These are phyloP conservation scores for Polytrichum formosum DNA, from an alignment of 225 moss, liverwort and hornwort species.

Conservation along the genomic window DNA sequence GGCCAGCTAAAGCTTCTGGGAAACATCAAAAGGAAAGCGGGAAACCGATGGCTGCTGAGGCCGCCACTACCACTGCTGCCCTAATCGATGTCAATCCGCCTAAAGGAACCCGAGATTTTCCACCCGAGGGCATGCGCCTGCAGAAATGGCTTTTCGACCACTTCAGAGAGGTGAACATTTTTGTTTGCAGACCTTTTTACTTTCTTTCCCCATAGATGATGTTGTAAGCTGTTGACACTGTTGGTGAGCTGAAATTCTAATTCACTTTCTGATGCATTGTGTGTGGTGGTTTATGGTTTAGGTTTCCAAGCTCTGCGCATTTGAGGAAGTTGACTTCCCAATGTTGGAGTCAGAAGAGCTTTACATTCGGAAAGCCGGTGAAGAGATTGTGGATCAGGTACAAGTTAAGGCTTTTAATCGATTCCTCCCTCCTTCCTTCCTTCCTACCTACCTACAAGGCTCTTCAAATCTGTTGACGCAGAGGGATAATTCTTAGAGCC, in stretches of 20 bases:
- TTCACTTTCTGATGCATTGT: too few relatives aligned
- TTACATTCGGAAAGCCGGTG: constrained; percentile 93
- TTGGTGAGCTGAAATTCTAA: too few relatives aligned
- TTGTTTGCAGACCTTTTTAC: too few relatives aligned
- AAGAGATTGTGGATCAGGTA: constrained; percentile 96
- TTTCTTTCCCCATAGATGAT: too few relatives aligned
- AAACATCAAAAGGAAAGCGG: too few relatives aligned
- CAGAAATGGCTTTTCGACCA: constrained; percentile 83
- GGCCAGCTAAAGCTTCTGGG: too few relatives aligned
- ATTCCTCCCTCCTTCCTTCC: not conserved
- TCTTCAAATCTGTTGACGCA: too few relatives aligned
- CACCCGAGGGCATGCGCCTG: constrained; percentile 91
- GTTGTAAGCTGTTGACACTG: too few relatives aligned
- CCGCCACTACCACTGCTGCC: too few relatives aligned
- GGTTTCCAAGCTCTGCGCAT: constrained; percentile 88
- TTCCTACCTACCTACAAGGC: too few relatives aligned
- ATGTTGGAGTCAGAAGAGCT: constrained; percentile 96
- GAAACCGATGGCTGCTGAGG: too few relatives aligned
- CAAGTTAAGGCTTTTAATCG: not conserved
- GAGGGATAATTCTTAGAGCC: too few relatives aligned
- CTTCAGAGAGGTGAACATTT: constrained; percentile 72
- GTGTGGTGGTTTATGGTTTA: constrained; percentile 22
- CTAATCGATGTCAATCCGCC: constrained; percentile 73
- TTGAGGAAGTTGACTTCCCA: constrained; percentile 95
- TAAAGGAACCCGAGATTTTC: constrained; percentile 86